These are phyloP conservation scores for Volvariella surrecta DNA, from an alignment of 1,284 basidiomycete species.

Conservation along the genomic window DNA sequence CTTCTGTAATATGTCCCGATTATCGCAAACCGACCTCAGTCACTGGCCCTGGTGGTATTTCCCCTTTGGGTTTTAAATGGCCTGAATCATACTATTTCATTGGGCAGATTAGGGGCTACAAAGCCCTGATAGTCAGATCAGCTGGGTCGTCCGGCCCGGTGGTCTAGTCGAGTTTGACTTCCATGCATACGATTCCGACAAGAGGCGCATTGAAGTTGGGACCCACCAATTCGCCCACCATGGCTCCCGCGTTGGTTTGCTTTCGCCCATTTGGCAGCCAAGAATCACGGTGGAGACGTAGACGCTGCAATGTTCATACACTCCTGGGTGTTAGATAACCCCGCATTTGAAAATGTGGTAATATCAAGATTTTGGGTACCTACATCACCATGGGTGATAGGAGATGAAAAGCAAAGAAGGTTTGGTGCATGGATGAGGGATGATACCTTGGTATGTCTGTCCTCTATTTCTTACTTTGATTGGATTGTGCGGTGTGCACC, in stretches of 20 bases:
- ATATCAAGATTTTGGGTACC: slow-evolving; percentile 53
- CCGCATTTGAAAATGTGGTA: slow-evolving; percentile 47
- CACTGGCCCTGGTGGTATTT: background rate
- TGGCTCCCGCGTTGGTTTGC: slow-evolving; percentile 58
- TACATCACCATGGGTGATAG: slow-evolving; percentile 35
- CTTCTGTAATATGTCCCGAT: no score
- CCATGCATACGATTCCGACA: slow-evolving; percentile 42
- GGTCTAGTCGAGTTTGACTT: slow-evolving; percentile 70
- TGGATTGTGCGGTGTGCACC: slow-evolving; percentile 1
- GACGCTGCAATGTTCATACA: slow-evolving; percentile 50
- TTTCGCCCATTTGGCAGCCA: slow-evolving; percentile 39
- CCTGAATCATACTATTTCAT: no score
- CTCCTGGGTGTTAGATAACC: slow-evolving; percentile 43
- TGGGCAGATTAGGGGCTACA: slow-evolving; percentile 61
- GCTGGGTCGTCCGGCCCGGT: slow-evolving; percentile 55
- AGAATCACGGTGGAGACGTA: slow-evolving; percentile 46
- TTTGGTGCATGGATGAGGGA: slow-evolving; percentile 27
- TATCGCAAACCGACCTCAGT: no score
- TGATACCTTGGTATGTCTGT: slow-evolving; percentile 26
- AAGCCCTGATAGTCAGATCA: slow-evolving; percentile 53
- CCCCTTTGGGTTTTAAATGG: no score
- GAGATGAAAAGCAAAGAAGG: slow-evolving; percentile 16
- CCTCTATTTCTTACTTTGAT: background rate
- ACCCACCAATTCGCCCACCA: slow-evolving; percentile 34
- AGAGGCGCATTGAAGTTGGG: slow-evolving; percentile 32